A percentile compares a stretch with the other conserved stretches of the same genome.
These are phyloP conservation scores for Omphalotus olearius DNA, from an alignment of 1,284 basidiomycete genomes.

Conservation along the genomic window DNA sequence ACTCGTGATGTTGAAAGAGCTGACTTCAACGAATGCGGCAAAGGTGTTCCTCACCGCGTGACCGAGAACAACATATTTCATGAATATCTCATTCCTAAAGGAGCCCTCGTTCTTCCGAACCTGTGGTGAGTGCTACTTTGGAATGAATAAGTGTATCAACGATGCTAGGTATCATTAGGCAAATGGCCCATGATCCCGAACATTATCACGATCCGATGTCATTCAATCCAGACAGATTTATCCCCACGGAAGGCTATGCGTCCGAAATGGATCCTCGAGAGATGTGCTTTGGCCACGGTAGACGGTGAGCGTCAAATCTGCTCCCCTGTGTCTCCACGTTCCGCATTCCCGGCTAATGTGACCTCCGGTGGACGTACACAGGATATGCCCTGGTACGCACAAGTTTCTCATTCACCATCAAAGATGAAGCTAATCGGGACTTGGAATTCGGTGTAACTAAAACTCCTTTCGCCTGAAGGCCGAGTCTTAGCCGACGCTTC, in stretches of 20 bases:
- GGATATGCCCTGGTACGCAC: constrained; percentile 21
- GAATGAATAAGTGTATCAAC: neutral
- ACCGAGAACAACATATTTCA: neutral
- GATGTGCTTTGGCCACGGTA: constrained; percentile 6
- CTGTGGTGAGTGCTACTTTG: constrained; percentile 18
- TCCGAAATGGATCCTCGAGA: neutral
- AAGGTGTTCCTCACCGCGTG: constrained; percentile 1
- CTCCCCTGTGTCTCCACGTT: too few species aligned
- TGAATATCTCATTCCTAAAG: constrained; percentile 1
- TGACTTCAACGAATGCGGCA: too few species aligned
- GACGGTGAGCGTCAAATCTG: too few species aligned
- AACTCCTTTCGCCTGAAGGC: neutral
- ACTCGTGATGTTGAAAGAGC: too few species aligned
- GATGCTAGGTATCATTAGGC: neutral
- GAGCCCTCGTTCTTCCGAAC: constrained; percentile 21
- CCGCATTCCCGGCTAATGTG: too few species aligned
- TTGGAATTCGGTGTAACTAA: too few species aligned
- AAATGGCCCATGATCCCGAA: neutral
- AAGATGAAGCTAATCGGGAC: too few species aligned
- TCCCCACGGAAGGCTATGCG: neutral
- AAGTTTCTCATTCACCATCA: too few species aligned
- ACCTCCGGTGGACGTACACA: neutral
- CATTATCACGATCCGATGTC: neutral
- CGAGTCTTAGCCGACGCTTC: constrained; percentile 27
- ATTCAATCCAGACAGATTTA: neutral